Evolutionary conservation across 139 green algal species (phyloP), one percentile per base, ranked within the genome.

Genomic region (Chlamydomonas sp.): DNA sequence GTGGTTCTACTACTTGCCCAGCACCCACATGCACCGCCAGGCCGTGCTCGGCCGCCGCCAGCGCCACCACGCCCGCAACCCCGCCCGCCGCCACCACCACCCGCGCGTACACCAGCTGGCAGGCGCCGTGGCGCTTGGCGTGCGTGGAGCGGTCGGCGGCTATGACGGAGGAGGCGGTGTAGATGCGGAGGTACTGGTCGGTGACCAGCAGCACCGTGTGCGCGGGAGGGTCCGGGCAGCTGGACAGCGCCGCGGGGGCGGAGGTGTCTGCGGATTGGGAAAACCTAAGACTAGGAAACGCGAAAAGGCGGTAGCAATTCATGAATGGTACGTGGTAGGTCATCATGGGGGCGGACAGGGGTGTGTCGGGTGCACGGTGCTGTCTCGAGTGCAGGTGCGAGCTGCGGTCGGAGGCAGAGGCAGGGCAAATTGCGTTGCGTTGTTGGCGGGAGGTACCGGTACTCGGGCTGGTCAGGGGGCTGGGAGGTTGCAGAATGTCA

Each of bases 101-200:
- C 20, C 57, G 31, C 71, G 90, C 87, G 14, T 85, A 91, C 17
- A 88, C 64, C n/a, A 90, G 58, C 60, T 67, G 67, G 8, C 61
- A 20, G 9, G 87, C 57, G 0, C 84, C 69, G 63, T 58, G 31
- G 63, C 83, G 73, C 83, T 88, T 88, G 73, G 83, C 73, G 3
- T 31, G 58, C 0, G 58, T 79, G 64, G 81, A 76, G 17, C 91
- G 72, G 18, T 92, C 90, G 12, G 60, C 90, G 0, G 68, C 10
- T 1, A 91, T 8, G 12, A 89, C 87, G 59, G 80, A 59, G 59
- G 63, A n/a, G 5, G 85, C 77, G 16, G 66, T 67, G 85, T 94
- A 94, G 3, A 94, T n/a, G 2, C 91, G 86, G 57, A 94, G 75
- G 79, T 90, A 94, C 31, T 87, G 49, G 14, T 86, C 82, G 6